Base-by-base conservation (phyloP, 177 flowering plant genomes). In the Tripterygium wilfordii region DNA sequence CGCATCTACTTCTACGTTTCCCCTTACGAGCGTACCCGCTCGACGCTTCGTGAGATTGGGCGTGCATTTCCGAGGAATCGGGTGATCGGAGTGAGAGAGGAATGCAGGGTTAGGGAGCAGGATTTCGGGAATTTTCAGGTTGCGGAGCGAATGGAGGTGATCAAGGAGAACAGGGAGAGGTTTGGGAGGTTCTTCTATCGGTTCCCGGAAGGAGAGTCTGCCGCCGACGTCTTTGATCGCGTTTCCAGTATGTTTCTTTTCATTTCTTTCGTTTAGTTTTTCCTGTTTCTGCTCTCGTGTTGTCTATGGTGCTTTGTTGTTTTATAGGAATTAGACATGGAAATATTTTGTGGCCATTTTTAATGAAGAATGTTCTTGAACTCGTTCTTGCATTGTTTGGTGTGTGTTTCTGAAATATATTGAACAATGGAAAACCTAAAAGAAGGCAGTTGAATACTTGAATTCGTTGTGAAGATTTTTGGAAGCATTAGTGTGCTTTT, bases 121-220 rank as follows among this genome's bases (percentile, higher is more conserved):
- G 99, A 86, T 59, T 94, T 94, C 49, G 98, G 96, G 53, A 92
- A 92, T 57, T 92, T 92, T 52, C 98, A 92, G 71, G 83, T 82
- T 18, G 67, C 74, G 58, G 95, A 92, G 63, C 48, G 86, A 53
- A 89, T 89, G 96, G 74, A 66, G 54, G 75, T 26, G 2, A 64
- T 82, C 28, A 94, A 86, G 53, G 69, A 79, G 65, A 71, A 84
- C 0, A 60, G 99, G 15, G 72, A 80, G 76, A 60, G 69, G 52
- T 94, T 79, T 36, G 99, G 99, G 36, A 55, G 99, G 31, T 92
- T 92, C 68, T 92, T 82, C 45, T 92, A 80, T 51, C 70, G 99
- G 19, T 89, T 92, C 41, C 99, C 96, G 1, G 99, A 92, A 41
- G 99, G 99, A 18, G 97, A 92, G 30, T 92, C 99, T 2, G 99